phyloP scores from a whole-genome alignment of 768 basidiomycete genomes.

The Boletellus ananas region DNA sequence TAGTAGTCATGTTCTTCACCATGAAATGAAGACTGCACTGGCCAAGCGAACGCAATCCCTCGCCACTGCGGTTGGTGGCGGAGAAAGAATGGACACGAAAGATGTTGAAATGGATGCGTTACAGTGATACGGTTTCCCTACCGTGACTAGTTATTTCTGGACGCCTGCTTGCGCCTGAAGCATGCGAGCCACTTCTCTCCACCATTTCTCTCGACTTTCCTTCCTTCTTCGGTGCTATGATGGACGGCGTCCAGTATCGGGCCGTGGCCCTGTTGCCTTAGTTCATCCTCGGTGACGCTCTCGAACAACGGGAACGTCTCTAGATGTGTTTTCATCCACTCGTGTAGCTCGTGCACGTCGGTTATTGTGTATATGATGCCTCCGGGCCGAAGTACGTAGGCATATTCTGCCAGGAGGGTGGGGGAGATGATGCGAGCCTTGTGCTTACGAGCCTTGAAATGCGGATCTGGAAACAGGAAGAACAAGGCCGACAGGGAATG shows the following conservation, averaged over 20 bases:
- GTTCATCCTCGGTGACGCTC: slow-evolving; percentile 65
- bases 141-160: slow-evolving; percentile 4
- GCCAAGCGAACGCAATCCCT: slow-evolving; percentile 58
- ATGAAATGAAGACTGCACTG: slow-evolving; percentile 79
- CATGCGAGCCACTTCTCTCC: slow-evolving; percentile 93
- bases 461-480: slow-evolving; percentile 98
- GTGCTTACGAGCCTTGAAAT: slow-evolving; percentile 97
- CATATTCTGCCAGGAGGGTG: slow-evolving; percentile 96
- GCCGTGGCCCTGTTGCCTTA: slow-evolving; percentile 74
- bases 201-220: slow-evolving; percentile 89
- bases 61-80: slow-evolving; percentile 57
- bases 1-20: slow-evolving; percentile 71
- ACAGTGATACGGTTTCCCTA: slow-evolving; percentile 30
- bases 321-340: slow-evolving; percentile 95
- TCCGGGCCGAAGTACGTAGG: slow-evolving; percentile 87
- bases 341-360: slow-evolving; percentile 89
- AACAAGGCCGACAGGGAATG: slow-evolving; percentile 90
- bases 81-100: slow-evolving; percentile 33
- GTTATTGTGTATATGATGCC: slow-evolving; percentile 98
- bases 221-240: slow-evolving; percentile 91
- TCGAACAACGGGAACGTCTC: slow-evolving; percentile 85
- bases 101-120: slow-evolving; percentile 39
- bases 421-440: slow-evolving; percentile 98
- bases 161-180: slow-evolving; percentile 58
- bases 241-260: slow-evolving; percentile 79